Evolutionary conservation across 768 basidiomycete species (phyloP), one percentile per base, ranked within the genome.

Genomic region (Astraeus odoratus): DNA sequence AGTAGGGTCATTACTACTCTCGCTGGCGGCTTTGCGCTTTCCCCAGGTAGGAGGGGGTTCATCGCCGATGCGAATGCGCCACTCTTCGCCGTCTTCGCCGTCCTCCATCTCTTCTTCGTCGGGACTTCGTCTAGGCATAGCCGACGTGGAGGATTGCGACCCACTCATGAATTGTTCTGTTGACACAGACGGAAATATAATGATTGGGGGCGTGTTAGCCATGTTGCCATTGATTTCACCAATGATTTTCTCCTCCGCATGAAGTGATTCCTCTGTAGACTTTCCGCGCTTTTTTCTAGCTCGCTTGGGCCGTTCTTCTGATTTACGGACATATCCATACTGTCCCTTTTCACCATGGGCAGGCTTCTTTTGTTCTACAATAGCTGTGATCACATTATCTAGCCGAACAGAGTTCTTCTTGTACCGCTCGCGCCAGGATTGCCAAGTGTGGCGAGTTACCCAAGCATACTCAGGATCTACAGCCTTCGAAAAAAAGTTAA

Each of bases 391-490:
- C 43, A 76, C 63, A 9, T 56, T 56, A 56, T 90, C 86, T 29
- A 90, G 71, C 8, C 86, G 78, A 6, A 66, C 57, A 0, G 84
- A 68, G 49, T 91, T 83, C 64, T 90, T 90, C 69, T 90, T 89
- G 68, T 91, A 91, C 23, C 88, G 73, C 57, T 91, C 87, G 22
- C 88, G 77, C 87, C 87, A 91, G 13, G 87, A 91, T 52, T 89
- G 86, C 87, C 87, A 91, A 2, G 86, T 88, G 58, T 91, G 87
- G 13, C 86, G 80, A 20, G 69, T 72, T 16, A 88, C 88, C 87
- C 87, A 90, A 0, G 75, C 69, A 54, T 78, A 88, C 50, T 86
- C 84, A 2, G 85, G 81, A 49, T 87, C 82, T 40, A 65, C 64
- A 39, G 68, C 70, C 86, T 88, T 51, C 8, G 16, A 12, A n/a